Evolutionary conservation across 176 grass and related monocot species (phyloP).

Genomic region (Cenchrus americanus): DNA sequence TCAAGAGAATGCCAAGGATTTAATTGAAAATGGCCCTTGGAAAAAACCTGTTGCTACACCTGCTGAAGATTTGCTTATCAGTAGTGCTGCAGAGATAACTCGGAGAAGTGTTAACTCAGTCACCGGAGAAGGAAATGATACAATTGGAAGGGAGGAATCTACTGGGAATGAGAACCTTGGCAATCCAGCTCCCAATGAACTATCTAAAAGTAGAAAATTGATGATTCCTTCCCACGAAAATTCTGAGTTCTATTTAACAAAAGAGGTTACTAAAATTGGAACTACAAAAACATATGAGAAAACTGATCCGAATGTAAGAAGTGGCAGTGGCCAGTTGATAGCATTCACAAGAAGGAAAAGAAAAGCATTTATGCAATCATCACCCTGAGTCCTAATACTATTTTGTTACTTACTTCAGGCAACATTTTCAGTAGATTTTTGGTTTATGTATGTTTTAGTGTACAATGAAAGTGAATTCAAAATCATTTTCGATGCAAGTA

Average conservation of each 20-base stretch:
- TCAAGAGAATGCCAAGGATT: neutral
- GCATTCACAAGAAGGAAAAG: slow-evolving; percentile 47
- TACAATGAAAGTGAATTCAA: neutral
- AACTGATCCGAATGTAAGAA: neutral
- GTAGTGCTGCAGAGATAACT: slow-evolving; percentile 13
- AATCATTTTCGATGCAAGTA: neutral
- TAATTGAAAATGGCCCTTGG: slow-evolving; percentile 16
- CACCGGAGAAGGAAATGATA: neutral
- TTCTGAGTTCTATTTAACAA: neutral
- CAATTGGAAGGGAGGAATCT: neutral
- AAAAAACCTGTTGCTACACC: slow-evolving; percentile 2
- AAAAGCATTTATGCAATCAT: neutral
- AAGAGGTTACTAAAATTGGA: neutral
- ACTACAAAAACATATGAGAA: slow-evolving; percentile 2
- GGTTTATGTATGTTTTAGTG: neutral
- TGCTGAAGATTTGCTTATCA: slow-evolving; percentile 31
- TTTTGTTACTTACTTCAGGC: slow-evolving; percentile 7
- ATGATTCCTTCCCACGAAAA: slow-evolving; percentile 4
- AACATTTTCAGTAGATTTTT: neutral
- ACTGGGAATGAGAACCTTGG: neutral
- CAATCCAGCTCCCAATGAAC: slow-evolving; percentile 7
- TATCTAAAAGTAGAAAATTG: slow-evolving; percentile 30
- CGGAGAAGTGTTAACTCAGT: slow-evolving; percentile 13
- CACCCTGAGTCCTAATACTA: slow-evolving; percentile 24
- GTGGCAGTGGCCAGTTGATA: slow-evolving; percentile 2